phyloP scores from a whole-genome alignment of 2,329 filamentous ascomycete genomes.

The Ophiostoma pallidulum region DNA sequence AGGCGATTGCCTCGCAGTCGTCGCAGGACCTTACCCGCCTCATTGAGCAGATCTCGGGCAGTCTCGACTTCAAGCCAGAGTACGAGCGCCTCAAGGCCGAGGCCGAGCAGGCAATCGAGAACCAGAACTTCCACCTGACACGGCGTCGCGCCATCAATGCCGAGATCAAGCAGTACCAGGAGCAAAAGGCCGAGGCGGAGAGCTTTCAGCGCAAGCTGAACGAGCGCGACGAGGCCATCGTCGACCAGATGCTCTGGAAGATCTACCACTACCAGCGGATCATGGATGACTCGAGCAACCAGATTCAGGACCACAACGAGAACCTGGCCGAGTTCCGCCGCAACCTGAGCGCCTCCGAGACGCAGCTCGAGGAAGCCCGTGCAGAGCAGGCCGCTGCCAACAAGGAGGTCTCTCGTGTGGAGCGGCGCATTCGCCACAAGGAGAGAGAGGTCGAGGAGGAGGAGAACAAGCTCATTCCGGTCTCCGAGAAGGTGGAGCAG shows the following conservation, averaged over 20 bases:
- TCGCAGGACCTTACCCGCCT: slow-evolving; percentile 86
- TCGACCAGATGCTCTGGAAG: slow-evolving; percentile 94
- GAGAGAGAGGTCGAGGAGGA: slow-evolving; percentile 82
- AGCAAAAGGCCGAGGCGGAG: slow-evolving; percentile 93
- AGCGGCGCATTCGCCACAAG: slow-evolving; percentile 75
- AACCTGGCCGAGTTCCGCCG: slow-evolving; percentile 88
- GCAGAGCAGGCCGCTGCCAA: slow-evolving; percentile 71
- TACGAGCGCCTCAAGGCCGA: slow-evolving; percentile 87
- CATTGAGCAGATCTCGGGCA: slow-evolving; percentile 96
- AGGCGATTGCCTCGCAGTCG: slow-evolving; percentile 90
- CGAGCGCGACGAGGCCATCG: slow-evolving; percentile 81
- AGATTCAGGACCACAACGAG: slow-evolving; percentile 89
- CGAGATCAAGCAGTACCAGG: slow-evolving; percentile 94
- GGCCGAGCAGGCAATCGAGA: slow-evolving; percentile 76
- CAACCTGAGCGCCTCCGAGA: slow-evolving; percentile 76
- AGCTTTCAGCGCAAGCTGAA: slow-evolving; percentile 85
- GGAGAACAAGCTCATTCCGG: slow-evolving; percentile 74
- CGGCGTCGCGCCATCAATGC: slow-evolving; percentile 90
- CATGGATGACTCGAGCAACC: slow-evolving; percentile 82
- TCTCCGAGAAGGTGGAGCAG: slow-evolving; percentile 85
- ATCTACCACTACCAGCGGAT: slow-evolving; percentile 88
- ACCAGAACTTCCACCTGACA: slow-evolving; percentile 80
- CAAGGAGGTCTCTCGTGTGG: slow-evolving; percentile 67
- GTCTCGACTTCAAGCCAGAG: slow-evolving; percentile 85
- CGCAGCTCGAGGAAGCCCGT: slow-evolving; percentile 68